phyloP scores from a whole-genome alignment of 305 asterid genomes.

The Plantago lanceolata region DNA sequence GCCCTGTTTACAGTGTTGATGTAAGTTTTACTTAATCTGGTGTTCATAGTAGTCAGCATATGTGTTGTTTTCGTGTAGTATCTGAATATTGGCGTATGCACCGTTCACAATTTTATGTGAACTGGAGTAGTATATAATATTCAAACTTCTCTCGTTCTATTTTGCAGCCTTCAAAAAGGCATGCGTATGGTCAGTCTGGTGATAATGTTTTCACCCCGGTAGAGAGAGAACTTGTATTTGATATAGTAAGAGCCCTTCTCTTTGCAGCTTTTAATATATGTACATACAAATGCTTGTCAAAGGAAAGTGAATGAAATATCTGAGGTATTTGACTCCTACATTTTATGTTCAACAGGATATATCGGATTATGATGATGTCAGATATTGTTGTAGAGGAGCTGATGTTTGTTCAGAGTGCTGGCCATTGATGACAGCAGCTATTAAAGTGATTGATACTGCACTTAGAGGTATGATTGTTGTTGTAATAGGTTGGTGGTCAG shows the following conservation, averaged over 20 bases:
- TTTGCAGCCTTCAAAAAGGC: constrained; percentile 81
- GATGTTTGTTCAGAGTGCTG: constrained; percentile 87
- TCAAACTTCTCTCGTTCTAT: not conserved
- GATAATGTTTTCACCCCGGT: constrained; percentile 23
- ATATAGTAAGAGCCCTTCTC: constrained; percentile 63
- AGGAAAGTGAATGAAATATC: constrained; percentile 5
- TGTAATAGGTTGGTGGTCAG: not conserved
- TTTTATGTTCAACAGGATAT: constrained; percentile 51
- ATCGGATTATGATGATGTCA: constrained; percentile 90
- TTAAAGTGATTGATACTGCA: constrained; percentile 81
- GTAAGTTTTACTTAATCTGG: not conserved
- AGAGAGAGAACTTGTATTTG: constrained; percentile 71
- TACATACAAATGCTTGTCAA: not conserved
- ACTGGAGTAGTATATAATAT: not conserved
- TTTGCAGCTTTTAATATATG: constrained; percentile 3
- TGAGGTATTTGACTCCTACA: constrained; percentile 13
- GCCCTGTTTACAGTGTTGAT: constrained; percentile 1
- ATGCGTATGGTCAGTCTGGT: constrained; percentile 74
- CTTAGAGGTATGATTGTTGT: constrained; percentile 61
- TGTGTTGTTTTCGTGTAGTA: not conserved
- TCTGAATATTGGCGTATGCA: not conserved
- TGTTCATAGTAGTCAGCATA: not conserved
- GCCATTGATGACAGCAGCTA: constrained; percentile 68
- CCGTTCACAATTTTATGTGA: too few species aligned
- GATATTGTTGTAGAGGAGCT: constrained; percentile 95